phyloP scores from a whole-genome alignment of 257 asterid species.

The Haberlea rhodopensis region DNA sequence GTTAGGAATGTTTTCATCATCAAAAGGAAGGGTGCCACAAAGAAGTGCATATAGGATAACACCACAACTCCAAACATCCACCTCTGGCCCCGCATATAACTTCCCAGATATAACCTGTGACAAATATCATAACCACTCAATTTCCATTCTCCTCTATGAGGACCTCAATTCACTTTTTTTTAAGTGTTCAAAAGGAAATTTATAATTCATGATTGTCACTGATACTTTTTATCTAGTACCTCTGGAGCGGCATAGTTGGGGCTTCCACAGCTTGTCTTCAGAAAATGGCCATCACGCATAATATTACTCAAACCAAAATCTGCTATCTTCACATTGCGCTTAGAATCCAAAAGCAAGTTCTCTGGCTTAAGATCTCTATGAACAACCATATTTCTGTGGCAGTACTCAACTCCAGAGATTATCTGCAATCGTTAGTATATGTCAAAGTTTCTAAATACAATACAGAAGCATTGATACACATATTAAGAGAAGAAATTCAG shows the following conservation, averaged over 20 bases:
- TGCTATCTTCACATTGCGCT: slow-evolving; percentile 87
- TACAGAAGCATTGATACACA: slow-evolving; percentile 6
- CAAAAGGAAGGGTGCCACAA: slow-evolving; percentile 98
- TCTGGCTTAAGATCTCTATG: slow-evolving; percentile 98
- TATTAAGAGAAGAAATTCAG: slow-evolving; percentile 2
- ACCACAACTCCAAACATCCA: slow-evolving; percentile 99
- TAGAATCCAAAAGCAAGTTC: slow-evolving; percentile 88
- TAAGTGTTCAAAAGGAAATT: slow-evolving; percentile 14
- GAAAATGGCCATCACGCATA: slow-evolving; percentile 98
- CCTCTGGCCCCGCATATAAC: slow-evolving; percentile 96
- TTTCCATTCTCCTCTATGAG: background rate
- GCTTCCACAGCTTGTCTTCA: slow-evolving; percentile 99
- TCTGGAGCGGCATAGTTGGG: slow-evolving; percentile 99
- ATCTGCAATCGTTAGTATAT: slow-evolving; percentile 52
- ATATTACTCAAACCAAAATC: slow-evolving; percentile 98
- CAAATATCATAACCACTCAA: slow-evolving; percentile 17
- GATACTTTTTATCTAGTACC: slow-evolving; percentile 39
- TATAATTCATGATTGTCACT: background rate
- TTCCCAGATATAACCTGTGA: slow-evolving; percentile 93
- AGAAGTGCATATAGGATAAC: slow-evolving; percentile 97
- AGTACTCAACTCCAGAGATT: slow-evolving; percentile 96
- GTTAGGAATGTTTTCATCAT: slow-evolving; percentile 94
- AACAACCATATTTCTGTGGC: slow-evolving; percentile 99
- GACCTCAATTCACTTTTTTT: slow-evolving; percentile 11
- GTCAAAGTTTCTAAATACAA: slow-evolving; percentile 21